Evolutionary conservation across 2,329 filamentous ascomycete species (phyloP), one percentile per base, ranked within the genome.

Genomic region (Lasiodiplodia theobromae): DNA sequence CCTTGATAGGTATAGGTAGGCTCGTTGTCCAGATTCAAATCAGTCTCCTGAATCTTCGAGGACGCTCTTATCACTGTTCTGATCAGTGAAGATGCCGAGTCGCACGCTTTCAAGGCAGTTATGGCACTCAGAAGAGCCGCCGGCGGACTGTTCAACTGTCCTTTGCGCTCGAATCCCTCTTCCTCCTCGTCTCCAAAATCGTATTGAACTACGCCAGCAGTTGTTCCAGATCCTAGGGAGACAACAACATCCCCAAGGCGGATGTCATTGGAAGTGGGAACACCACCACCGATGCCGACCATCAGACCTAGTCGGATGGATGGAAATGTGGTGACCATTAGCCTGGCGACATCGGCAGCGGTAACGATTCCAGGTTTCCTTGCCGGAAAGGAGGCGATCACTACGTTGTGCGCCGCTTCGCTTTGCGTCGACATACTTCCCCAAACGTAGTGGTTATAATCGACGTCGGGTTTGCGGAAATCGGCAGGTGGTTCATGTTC

Each of bases 151-250:
- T 53, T 23, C 7, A 40, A 11, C 10, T 5, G 28, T 16, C 63
- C 63, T 11, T 18, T 21, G 4, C 40, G 40, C 31, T n/a, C 4
- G 31, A 57, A 38, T 0, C 53, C 53, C 31, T 8, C 18, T 3
- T 54, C 31, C 16, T 54, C 31, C 12, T 52, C 68, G 58, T 75
- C 74, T 1, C 74, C 75, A 57, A 71, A 73, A 18, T 74, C 72
- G 47, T 77, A 78, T n/a, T 79, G 76, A 3, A 78, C 40, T 0
- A 79, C 73, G 1, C 74, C 73, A 3, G 71, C 71, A 34, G 31
- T 34, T 10, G 31, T 1, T 70, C 38, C 0, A 40, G 63, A 44
- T 70, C 66, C 10, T 68, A 60, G 16, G 71, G 70, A n/a, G 14
- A 80, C 74, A 0, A 77, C 74, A 21, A 73, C 56, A 14, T 72